These are phyloP conservation scores for Phyllosticta paracitricarpa DNA, from an alignment of 2,329 filamentous ascomycete species.

Conservation along the genomic window DNA sequence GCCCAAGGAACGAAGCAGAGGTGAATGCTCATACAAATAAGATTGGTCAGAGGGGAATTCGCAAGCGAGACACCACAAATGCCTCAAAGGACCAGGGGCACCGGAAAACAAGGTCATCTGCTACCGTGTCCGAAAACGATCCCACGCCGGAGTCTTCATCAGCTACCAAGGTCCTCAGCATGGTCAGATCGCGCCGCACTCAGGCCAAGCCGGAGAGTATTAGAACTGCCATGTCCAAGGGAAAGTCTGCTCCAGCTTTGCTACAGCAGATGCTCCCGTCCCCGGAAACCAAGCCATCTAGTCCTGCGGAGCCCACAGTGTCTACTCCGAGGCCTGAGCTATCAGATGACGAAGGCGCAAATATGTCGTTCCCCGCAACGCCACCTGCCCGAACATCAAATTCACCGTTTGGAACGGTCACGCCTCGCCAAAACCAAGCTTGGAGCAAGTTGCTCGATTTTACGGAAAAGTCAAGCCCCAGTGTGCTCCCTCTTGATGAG, in stretches of 20 bases:
- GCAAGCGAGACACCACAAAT: background rate
- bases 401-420: constrained; percentile 21
- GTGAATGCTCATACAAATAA: background rate
- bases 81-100: background rate
- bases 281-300: constrained; percentile 12
- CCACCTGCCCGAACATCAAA: constrained; percentile 7
- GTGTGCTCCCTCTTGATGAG: constrained; percentile 22
- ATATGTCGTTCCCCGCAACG: background rate
- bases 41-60: background rate
- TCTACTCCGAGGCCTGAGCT: background rate
- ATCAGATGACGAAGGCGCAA: background rate
- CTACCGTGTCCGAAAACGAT: background rate
- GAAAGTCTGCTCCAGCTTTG: constrained; percentile 6
- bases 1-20: background rate
- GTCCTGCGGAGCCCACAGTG: background rate
- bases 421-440: constrained; percentile 26
- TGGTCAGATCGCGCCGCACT: constrained; percentile 1
- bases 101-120: background rate
- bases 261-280: constrained; percentile 24
- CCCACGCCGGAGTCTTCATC: background rate
- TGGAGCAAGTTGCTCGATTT: constrained; percentile 25
- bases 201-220: background rate
- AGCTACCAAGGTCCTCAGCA: background rate
- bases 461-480: constrained; percentile 18
- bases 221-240: background rate